phyloP scores from a whole-genome alignment of 305 asterid genomes.

The Ajuga reptans region DNA sequence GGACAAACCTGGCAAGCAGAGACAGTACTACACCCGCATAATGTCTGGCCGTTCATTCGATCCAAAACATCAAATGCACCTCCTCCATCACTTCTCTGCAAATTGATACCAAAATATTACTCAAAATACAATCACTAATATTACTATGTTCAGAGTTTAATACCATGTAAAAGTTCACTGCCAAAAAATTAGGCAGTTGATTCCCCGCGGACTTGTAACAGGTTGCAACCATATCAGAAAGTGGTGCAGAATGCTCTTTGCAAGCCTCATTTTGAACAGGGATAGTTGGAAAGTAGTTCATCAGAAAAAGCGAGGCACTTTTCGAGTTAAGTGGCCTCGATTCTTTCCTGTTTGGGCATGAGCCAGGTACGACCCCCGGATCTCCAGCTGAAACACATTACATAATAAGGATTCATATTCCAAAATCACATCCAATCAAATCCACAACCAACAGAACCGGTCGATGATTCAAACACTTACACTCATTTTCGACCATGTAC shows the following conservation, averaged over 20 bases:
- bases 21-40: conserved; percentile 75
- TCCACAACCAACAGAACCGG: neutral
- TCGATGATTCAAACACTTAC: conserved; percentile 41
- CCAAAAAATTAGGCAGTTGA: conserved; percentile 73
- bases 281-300: conserved; percentile 83
- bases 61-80: conserved; percentile 79
- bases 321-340: conserved; percentile 75
- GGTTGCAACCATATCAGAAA: conserved; percentile 53
- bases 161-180: conserved; percentile 98
- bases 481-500: conserved; percentile 85
- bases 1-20: conserved; percentile 78
- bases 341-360: conserved; percentile 85
- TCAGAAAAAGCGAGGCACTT: conserved; percentile 65
- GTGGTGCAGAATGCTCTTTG: conserved; percentile 76
- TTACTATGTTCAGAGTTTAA: conserved; percentile 3
- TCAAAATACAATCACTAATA: neutral
- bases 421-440: conserved; percentile 21
- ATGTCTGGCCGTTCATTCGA: conserved; percentile 77
- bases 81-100: conserved; percentile 98
- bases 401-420: conserved; percentile 13
- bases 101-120: conserved; percentile 18
- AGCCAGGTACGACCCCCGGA: conserved; percentile 65
- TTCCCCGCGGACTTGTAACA: conserved; percentile 85
- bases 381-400: conserved; percentile 78
- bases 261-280: conserved; percentile 86